These are phyloP conservation scores for Stachybotrys chlorohalonatus DNA, from an alignment of 2,329 filamentous ascomycete species.

Conservation along the genomic window DNA sequence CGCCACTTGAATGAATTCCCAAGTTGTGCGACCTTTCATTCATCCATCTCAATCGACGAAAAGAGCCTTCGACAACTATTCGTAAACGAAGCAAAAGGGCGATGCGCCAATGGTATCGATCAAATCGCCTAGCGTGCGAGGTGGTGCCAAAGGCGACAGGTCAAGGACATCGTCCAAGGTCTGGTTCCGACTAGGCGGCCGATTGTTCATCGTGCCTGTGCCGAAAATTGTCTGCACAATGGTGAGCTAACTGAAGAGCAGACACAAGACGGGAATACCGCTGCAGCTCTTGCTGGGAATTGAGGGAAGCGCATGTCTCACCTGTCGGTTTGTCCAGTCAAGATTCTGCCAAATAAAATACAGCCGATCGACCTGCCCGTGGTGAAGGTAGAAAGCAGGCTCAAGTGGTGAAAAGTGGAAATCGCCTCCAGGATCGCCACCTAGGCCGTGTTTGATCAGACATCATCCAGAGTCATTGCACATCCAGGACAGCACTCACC, in stretches of 20 bases:
- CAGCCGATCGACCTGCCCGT: background rate
- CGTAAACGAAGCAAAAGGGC: background rate
- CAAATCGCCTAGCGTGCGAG: background rate
- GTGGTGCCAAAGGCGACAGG: background rate
- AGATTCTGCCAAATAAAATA: background rate
- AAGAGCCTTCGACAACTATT: background rate
- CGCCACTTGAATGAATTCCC: too few relatives aligned
- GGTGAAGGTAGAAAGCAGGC: background rate
- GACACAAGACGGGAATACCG: background rate
- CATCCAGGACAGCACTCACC: background rate
- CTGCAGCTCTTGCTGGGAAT: too few relatives aligned
- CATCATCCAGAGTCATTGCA: background rate
- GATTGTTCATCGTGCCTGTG: background rate
- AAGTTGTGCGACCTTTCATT: too few relatives aligned
- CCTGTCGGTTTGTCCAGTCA: background rate
- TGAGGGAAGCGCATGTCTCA: background rate
- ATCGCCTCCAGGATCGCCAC: background rate
- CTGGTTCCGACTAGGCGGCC: background rate
- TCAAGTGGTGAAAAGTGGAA: background rate
- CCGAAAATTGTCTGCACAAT: background rate
- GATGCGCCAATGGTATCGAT: background rate
- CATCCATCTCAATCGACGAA: too few relatives aligned
- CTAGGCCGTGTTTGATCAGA: background rate
- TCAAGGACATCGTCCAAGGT: background rate
- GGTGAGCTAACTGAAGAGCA: background rate